phyloP scores from a whole-genome alignment of 257 asterid species.

The Ophiorrhiza pumila region DNA sequence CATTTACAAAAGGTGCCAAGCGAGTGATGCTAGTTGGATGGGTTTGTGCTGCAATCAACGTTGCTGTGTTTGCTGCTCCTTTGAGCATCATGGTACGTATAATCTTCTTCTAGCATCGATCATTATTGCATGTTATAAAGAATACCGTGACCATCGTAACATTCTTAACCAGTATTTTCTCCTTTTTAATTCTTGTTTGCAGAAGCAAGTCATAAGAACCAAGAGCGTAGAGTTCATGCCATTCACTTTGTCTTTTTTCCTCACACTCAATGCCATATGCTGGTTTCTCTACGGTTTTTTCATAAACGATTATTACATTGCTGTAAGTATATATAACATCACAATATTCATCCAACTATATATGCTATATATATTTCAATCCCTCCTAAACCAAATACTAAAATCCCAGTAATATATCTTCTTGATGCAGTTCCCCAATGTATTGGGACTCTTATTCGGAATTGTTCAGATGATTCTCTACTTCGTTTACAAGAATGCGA shows the following conservation, averaged over 20 bases:
- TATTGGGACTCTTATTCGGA: constrained; percentile 62
- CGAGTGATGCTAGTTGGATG: constrained; percentile 65
- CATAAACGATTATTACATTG: constrained; percentile 53
- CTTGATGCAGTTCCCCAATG: constrained; percentile 54
- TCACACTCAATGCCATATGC: constrained; percentile 53
- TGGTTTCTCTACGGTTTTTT: constrained; percentile 80
- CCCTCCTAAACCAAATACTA: neutral
- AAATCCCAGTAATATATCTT: neutral
- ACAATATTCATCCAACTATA: no score
- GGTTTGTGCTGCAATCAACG: constrained; percentile 51
- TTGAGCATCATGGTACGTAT: constrained; percentile 76
- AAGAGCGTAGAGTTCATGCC: constrained; percentile 79
- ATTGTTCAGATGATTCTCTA: constrained; percentile 57
- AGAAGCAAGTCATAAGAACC: constrained; percentile 60
- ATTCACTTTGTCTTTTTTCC: constrained; percentile 53
- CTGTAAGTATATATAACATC: constrained; percentile 45
- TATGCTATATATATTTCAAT: neutral
- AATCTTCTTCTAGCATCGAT: neutral
- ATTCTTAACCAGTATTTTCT: no score
- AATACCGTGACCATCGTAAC: no score
- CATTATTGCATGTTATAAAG: no score
- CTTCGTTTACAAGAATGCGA: constrained; percentile 49
- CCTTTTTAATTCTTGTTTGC: neutral
- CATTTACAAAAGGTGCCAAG: constrained; percentile 32
- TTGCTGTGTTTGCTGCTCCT: constrained; percentile 77